Percentiles rank a stretch among this genome's conserved stretches.
phyloP scores from a whole-genome alignment of 148 eudicot genomes.

The Mesembryanthemum crystallinum region DNA sequence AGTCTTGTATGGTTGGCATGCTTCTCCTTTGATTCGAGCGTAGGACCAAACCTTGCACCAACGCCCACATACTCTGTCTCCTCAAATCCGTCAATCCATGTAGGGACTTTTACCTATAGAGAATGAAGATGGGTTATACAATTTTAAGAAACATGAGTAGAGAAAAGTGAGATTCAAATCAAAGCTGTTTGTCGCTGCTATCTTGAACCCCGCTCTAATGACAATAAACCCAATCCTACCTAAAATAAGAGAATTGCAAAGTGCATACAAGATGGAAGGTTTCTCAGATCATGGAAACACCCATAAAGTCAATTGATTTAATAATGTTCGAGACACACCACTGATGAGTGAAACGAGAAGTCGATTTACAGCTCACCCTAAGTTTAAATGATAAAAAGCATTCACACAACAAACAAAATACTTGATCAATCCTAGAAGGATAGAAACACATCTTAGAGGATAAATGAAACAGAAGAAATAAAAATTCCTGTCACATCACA shows the following conservation, averaged over 20 bases:
- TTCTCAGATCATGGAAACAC: neutral
- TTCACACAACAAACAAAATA: neutral
- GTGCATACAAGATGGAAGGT: neutral
- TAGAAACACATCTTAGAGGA: neutral
- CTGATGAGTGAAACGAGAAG: neutral
- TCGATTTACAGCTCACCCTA: conserved; percentile 5
- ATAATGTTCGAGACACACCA: neutral
- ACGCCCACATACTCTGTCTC: conserved; percentile 76
- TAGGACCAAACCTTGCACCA: conserved; percentile 98
- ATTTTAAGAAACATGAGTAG: neutral
- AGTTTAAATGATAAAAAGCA: neutral
- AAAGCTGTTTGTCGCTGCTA: neutral
- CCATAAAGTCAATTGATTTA: neutral
- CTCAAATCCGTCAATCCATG: conserved; percentile 63
- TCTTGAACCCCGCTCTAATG: neutral
- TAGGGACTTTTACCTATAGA: conserved; percentile 82
- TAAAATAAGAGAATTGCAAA: neutral
- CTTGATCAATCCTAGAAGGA: neutral
- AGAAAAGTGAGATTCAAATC: neutral
- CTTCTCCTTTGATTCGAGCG: conserved; percentile 92
- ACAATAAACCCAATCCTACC: neutral
- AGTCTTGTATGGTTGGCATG: conserved; percentile 72
- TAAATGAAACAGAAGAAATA: neutral
- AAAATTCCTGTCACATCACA: neutral
- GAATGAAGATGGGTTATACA: neutral